A percentile compares a stretch with the other conserved stretches of the same genome.
phyloP scores from a whole-genome alignment of 192 early-diverging fungal species.

The Coemansia sp. region DNA sequence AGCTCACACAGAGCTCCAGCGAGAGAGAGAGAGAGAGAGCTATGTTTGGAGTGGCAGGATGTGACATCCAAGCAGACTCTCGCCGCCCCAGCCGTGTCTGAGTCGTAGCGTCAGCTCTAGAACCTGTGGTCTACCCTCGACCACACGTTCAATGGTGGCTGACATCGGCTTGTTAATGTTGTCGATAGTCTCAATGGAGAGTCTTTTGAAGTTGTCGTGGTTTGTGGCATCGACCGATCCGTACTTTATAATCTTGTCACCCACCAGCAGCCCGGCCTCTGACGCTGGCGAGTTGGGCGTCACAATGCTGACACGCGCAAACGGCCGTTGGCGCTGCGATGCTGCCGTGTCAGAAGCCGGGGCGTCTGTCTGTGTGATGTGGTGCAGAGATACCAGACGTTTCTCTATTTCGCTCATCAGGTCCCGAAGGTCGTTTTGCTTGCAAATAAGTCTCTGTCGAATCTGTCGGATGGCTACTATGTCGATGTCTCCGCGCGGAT shows the following conservation, averaged over 20 bases:
- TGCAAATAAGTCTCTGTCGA: slow-evolving; percentile 53
- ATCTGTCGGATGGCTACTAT: slow-evolving; percentile 58
- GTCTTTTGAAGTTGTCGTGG: slow-evolving; percentile 20
- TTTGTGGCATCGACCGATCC: slow-evolving; percentile 21
- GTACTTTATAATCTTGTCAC: slow-evolving; percentile 33
- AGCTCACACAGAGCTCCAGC: too few species aligned
- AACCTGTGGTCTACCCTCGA: slow-evolving; percentile 22
- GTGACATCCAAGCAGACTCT: slow-evolving; percentile 46
- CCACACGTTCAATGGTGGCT: slow-evolving; percentile 31
- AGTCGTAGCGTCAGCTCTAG: slow-evolving; percentile 21
- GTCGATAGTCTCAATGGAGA: slow-evolving; percentile 17
- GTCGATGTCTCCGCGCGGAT: slow-evolving; percentile 70
- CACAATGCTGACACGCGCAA: slow-evolving; percentile 44
- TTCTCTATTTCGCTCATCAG: slow-evolving; percentile 59
- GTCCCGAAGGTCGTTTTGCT: slow-evolving; percentile 59
- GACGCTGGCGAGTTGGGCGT: slow-evolving; percentile 39
- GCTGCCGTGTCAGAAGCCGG: neutral
- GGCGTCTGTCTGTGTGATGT: neutral
- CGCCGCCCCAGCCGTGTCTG: slow-evolving; percentile 45
- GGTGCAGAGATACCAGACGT: slow-evolving; percentile 54
- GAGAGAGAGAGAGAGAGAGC: neutral
- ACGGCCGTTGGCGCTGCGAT: slow-evolving; percentile 16
- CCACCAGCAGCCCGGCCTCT: slow-evolving; percentile 31
- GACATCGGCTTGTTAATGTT: slow-evolving; percentile 22
- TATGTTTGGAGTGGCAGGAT: slow-evolving; percentile 24